These are phyloP conservation scores for Pseudogymnoascus sp. DNA, from an alignment of 2,329 filamentous ascomycete genomes.

Conservation along the genomic window DNA sequence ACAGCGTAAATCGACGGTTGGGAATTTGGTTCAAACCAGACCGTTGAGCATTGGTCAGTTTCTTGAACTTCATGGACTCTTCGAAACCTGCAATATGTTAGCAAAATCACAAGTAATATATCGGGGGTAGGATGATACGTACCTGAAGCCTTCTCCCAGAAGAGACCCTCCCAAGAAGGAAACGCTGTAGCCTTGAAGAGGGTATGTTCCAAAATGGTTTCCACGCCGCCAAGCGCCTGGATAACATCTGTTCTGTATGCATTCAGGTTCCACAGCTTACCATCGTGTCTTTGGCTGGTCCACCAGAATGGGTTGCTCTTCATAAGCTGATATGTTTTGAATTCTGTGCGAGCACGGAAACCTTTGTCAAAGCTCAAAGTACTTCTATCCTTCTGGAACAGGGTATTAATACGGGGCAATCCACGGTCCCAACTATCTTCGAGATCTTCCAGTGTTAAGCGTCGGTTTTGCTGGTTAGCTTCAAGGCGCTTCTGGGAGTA, in stretches of 20 bases:
- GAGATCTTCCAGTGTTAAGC: constrained; percentile 88
- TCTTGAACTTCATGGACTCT: constrained; percentile 92
- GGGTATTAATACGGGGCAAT: constrained; percentile 92
- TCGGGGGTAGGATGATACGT: constrained; percentile 37
- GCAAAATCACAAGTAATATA: constrained; percentile 16
- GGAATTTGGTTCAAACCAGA: constrained; percentile 98
- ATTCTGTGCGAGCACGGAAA: constrained; percentile 89
- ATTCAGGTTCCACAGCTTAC: constrained; percentile 95
- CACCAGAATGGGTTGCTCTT: constrained; percentile 99
- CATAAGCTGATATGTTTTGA: constrained; percentile 98
- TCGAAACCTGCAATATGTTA: constrained; percentile 25
- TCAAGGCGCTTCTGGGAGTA: constrained; percentile 97
- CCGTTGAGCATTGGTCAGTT: constrained; percentile 92
- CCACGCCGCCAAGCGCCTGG: constrained; percentile 83
- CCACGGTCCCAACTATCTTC: constrained; percentile 99
- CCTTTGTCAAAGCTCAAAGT: constrained; percentile 98
- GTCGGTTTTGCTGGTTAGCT: constrained; percentile 93
- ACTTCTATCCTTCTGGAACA: constrained; percentile 97
- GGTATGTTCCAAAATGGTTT: constrained; percentile 95
- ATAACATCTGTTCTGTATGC: constrained; percentile 96
- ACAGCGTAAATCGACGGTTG: constrained; percentile 94
- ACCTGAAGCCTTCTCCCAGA: constrained; percentile 66
- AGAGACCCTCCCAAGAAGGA: constrained; percentile 92
- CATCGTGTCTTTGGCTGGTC: constrained; percentile 95
- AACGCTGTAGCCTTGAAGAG: constrained; percentile 96